Evolutionary conservation across 2,329 filamentous ascomycete genomes (phyloP).

Genomic region (Aspergillus pseudoviridinutans): DNA sequence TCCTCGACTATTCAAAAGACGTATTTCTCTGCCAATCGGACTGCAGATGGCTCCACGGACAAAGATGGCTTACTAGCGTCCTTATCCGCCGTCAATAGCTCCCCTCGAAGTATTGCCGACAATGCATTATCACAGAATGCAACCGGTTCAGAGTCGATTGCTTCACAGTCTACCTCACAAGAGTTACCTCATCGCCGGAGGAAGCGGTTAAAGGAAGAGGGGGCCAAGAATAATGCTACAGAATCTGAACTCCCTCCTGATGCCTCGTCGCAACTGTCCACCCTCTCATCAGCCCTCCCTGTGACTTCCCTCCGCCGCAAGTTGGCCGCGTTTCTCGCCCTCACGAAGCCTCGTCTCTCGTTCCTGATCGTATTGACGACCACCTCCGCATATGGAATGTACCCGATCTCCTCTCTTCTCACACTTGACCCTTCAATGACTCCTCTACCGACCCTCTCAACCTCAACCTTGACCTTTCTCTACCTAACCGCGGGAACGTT

Average conservation of each 20-base stretch:
- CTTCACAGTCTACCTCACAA: slow-evolving; percentile 15
- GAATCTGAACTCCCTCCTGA: slow-evolving; percentile 50
- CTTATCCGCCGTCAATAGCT: slow-evolving; percentile 21
- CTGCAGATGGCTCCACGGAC: slow-evolving; percentile 13
- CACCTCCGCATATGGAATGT: slow-evolving; percentile 86
- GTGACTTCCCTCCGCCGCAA: slow-evolving; percentile 59
- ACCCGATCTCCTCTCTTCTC: slow-evolving; percentile 85
- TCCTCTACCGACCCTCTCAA: slow-evolving; percentile 57
- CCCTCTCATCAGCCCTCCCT: slow-evolving; percentile 54
- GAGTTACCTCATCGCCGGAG: slow-evolving; percentile 43
- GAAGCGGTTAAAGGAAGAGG: slow-evolving; percentile 39
- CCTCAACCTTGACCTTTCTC: slow-evolving; percentile 79
- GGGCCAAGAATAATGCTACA: slow-evolving; percentile 15
- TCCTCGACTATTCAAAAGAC: slow-evolving; percentile 31
- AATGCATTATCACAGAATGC: slow-evolving; percentile 14
- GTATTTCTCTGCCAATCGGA: slow-evolving; percentile 38
- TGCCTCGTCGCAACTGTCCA: slow-evolving; percentile 58
- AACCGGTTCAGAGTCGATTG: slow-evolving; percentile 16
- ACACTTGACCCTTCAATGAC: slow-evolving; percentile 69
- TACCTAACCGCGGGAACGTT: slow-evolving; percentile 90
- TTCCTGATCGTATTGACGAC: slow-evolving; percentile 87
- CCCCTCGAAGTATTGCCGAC: slow-evolving; percentile 6
- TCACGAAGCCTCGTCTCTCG: slow-evolving; percentile 92
- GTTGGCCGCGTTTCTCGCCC: slow-evolving; percentile 76
- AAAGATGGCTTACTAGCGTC: slow-evolving; percentile 26